Evolutionary conservation across 257 asterid genomes (phyloP), one percentile per base, ranked within the genome.

Genomic region (Leptodermis oblonga): DNA sequence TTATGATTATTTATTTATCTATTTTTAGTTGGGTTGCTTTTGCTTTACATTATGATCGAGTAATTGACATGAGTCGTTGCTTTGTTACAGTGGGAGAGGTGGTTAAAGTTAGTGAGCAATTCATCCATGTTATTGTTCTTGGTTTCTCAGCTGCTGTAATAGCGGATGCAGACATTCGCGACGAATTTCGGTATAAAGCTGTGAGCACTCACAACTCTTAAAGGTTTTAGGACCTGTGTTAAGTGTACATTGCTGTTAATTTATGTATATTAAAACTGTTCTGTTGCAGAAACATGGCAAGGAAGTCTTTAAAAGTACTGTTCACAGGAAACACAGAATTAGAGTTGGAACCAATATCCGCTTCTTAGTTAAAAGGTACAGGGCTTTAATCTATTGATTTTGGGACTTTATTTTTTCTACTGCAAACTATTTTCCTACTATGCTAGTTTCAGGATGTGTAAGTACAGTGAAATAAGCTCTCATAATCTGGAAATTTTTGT

Each of bases 21-120:
- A 25, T 4, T 45, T 26, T 42, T 25, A 7, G 25, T 45, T 22
- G 2, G 15, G 18, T 28, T 54, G 25, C 10, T 12, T 41, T 62
- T 48, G 48, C 69, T 45, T 51, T 15, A 30, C 25, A 42, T 49
- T n/a, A n/a, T 52, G n/a, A 60, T 48, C 5, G n/a, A 31, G 17
- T 77, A 14, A 74, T 68, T 28, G 26, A 18, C 30, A n/a, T 39
- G 52, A 39, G 42, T 56, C 31, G 17, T 10, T 48, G 58, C n/a
- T 58, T 13, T 58, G 49, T 77, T 15, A 65, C 91, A 83, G 96
- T 90, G 78, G 97, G 95, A 13, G 86, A 87, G 80, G 97, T 94
- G 0, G 94, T 91, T 46, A 87, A 84, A 70, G 51, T 94, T 51
- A 74, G 89, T 63, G 80, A 78, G 25, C 78, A 80, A 52, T 85